Evolutionary conservation across 345 rosid species (phyloP).

Genomic region (Lumnitzera racemosa): DNA sequence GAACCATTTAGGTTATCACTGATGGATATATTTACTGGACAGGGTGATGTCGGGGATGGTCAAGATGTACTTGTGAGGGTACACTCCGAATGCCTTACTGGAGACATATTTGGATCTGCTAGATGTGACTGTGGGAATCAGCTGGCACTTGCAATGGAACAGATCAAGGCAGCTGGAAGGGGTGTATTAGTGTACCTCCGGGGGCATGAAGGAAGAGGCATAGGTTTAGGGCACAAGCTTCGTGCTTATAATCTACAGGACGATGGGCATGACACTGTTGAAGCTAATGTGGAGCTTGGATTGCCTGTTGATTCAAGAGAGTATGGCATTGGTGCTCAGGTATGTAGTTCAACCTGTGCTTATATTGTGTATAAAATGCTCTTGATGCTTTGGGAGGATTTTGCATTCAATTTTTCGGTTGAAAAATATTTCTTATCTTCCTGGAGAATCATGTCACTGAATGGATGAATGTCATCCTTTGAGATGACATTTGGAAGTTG

Average conservation of each 20-base stretch:
- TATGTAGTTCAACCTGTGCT: constrained; percentile 13
- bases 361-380: no score
- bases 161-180: constrained; percentile 64
- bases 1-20: not conserved
- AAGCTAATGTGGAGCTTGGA: constrained; percentile 88
- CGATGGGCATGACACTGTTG: constrained; percentile 77
- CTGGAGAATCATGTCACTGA: no score
- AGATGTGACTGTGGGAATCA: constrained; percentile 78
- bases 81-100: constrained; percentile 73
- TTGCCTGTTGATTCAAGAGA: constrained; percentile 93
- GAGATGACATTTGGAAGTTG: no score
- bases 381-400: no score
- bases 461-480: no score
- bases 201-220: constrained; percentile 92
- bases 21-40: constrained; percentile 10
- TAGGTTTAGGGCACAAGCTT: constrained; percentile 87
- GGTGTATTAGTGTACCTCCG: constrained; percentile 75
- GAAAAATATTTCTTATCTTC: no score
- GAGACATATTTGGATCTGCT: constrained; percentile 77
- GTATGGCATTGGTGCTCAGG: constrained; percentile 98
- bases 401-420: no score
- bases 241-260: constrained; percentile 88
- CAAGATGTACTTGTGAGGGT: constrained; percentile 79
- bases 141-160: constrained; percentile 75
- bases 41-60: constrained; percentile 78